These are phyloP conservation scores for Ceratocystis harringtonii DNA, from an alignment of 2,329 filamentous ascomycete species.

Conservation along the genomic window DNA sequence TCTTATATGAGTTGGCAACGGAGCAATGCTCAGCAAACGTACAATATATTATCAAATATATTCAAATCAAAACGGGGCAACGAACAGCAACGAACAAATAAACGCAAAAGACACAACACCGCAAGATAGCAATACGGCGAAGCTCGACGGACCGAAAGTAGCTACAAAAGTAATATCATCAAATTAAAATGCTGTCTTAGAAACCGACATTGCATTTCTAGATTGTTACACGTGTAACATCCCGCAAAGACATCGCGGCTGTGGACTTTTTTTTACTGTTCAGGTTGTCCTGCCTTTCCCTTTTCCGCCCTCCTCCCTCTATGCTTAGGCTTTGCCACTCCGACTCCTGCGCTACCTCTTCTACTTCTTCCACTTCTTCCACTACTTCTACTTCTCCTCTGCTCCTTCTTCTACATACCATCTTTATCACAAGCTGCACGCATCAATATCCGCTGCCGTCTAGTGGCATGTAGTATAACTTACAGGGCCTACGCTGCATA, in stretches of 20 bases:
- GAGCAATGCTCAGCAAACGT: not conserved
- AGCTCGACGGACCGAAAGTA: not conserved
- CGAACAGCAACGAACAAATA: not conserved
- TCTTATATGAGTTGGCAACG: not conserved
- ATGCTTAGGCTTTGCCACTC: not conserved
- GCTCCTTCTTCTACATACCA: not conserved
- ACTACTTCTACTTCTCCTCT: not conserved
- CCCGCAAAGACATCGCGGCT: not conserved
- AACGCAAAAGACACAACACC: not conserved
- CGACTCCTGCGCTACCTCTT: not conserved
- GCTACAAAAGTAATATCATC: not conserved
- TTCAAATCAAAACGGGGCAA: no score
- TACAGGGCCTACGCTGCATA: not conserved
- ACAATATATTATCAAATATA: no score
- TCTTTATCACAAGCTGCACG: not conserved
- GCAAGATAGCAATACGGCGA: not conserved
- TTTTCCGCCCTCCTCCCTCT: not conserved
- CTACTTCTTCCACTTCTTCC: no score
- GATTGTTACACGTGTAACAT: not conserved
- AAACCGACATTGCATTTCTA: not conserved
- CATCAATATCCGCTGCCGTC: not conserved
- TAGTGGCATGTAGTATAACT: not conserved
- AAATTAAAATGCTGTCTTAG: not conserved
- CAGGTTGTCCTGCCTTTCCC: not conserved
- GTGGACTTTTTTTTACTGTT: not conserved